These are phyloP conservation scores for Mucor plumbeus DNA, from an alignment of 371 early-diverging fungal genomes.

Conservation along the genomic window DNA sequence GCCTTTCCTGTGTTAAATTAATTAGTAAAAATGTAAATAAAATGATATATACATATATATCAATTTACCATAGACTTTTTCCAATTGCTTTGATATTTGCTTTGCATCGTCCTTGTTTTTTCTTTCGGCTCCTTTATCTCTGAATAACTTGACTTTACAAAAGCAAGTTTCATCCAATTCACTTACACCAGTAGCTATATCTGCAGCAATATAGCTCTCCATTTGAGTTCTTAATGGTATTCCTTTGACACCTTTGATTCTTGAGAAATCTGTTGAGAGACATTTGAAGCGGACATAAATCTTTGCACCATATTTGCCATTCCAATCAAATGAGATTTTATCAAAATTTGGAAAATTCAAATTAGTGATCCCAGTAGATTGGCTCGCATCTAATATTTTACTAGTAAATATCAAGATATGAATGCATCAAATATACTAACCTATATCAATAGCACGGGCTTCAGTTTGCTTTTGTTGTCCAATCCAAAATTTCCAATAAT, in stretches of 20 bases:
- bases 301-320: slow-evolving; percentile 66
- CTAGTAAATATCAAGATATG: background rate
- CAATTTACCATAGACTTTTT: slow-evolving; percentile 40
- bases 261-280: slow-evolving; percentile 77
- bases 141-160: slow-evolving; percentile 69
- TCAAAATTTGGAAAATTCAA: slow-evolving; percentile 64
- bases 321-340: slow-evolving; percentile 70
- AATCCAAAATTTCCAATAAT: slow-evolving; percentile 81
- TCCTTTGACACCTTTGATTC: slow-evolving; percentile 81
- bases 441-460: slow-evolving; percentile 70
- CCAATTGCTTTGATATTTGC: slow-evolving; percentile 64
- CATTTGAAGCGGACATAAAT: slow-evolving; percentile 72
- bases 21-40: background rate
- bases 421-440: slow-evolving; percentile 24
- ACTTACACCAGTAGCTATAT: background rate
- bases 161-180: slow-evolving; percentile 51
- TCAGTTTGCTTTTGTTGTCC: slow-evolving; percentile 68
- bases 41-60: too few species aligned
- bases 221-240: slow-evolving; percentile 71
- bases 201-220: slow-evolving; percentile 39
- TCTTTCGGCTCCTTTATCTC: slow-evolving; percentile 77
- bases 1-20: slow-evolving; percentile 23
- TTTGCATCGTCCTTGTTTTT: slow-evolving; percentile 74
- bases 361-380: slow-evolving; percentile 52
- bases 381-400: slow-evolving; percentile 36